These are phyloP conservation scores for Dictyophora rubrovolvata DNA, from an alignment of 768 basidiomycete species.

Conservation along the genomic window DNA sequence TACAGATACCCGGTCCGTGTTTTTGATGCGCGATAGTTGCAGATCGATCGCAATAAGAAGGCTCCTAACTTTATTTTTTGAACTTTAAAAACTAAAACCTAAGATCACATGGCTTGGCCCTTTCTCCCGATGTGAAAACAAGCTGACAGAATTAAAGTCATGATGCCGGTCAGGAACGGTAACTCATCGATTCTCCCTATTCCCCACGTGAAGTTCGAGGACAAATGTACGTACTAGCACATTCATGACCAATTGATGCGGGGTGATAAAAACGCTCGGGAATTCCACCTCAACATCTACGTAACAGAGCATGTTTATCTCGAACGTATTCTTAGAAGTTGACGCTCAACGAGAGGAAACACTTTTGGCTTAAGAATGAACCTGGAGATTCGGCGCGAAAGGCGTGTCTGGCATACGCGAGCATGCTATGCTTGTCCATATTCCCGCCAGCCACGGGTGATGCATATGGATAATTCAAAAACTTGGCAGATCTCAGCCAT, in stretches of 20 bases:
- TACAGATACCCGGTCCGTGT: not conserved
- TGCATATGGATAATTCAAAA: not conserved
- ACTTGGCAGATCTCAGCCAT: not conserved
- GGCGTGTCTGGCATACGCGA: not conserved
- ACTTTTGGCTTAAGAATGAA: not conserved
- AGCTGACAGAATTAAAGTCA: not conserved
- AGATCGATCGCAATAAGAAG: not conserved
- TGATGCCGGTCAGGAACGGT: not conserved
- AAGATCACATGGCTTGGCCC: not conserved
- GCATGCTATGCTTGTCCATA: not conserved
- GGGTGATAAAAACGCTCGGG: not conserved
- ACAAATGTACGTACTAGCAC: not conserved
- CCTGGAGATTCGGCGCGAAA: not conserved
- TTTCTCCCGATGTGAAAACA: not conserved
- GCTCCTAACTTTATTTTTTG: not conserved
- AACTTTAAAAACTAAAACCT: not conserved
- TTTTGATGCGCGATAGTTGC: not conserved
- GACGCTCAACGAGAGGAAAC: not conserved
- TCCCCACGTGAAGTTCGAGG: not conserved
- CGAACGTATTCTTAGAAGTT: too few relatives aligned
- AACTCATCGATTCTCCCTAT: not conserved
- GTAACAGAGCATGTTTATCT: too few relatives aligned
- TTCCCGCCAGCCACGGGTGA: not conserved
- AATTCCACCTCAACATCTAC: not conserved
- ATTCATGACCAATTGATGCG: not conserved